Conservation (phyloP, 352 stramenopile genomes). For the Globisporangium iwayamae region DNA sequence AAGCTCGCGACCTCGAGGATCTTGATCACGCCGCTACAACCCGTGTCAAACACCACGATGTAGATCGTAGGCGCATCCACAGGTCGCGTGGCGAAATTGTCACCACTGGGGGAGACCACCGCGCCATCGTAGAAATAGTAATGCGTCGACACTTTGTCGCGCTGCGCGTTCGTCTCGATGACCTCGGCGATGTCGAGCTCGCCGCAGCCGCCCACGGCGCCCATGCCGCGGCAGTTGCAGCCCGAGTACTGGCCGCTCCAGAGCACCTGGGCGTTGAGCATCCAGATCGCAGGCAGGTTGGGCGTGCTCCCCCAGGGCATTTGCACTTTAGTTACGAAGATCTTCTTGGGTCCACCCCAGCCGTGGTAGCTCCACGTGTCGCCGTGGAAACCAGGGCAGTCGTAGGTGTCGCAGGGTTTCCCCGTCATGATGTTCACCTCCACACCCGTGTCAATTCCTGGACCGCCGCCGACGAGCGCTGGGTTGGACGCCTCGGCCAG, state of each 20-base stretch:
- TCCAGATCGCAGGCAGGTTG: conserved; percentile 54
- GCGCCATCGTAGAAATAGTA: conserved; percentile 28
- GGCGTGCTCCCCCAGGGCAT: conserved; percentile 34
- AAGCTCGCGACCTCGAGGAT: conserved; percentile 54
- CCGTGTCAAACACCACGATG: conserved; percentile 52
- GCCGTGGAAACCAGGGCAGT: conserved; percentile 33
- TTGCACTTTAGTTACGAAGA: conserved; percentile 62
- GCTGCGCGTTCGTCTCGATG: conserved; percentile 16
- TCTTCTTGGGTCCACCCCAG: conserved; percentile 58
- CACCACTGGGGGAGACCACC: conserved; percentile 18
- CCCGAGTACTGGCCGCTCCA: conserved; percentile 23
- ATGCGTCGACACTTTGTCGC: conserved; percentile 18
- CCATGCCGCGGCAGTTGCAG: conserved; percentile 27
- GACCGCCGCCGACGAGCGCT: conserved; percentile 27
- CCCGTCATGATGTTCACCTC: conserved; percentile 70
- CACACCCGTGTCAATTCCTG: conserved; percentile 41
- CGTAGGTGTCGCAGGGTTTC: conserved; percentile 26
- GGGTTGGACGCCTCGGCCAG: conserved; percentile 44
- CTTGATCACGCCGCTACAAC: conserved; percentile 44
- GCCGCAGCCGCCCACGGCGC: conserved; percentile 20
- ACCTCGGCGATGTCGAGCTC: conserved; percentile 29
- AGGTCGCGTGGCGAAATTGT: conserved; percentile 34
- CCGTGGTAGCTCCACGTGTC: conserved; percentile 48
- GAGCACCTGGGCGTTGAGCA: conserved; percentile 43
- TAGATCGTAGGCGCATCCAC: conserved; percentile 38